Evolutionary conservation across 2,329 filamentous ascomycete species (phyloP).

Genomic region (Fusarium sp.): DNA sequence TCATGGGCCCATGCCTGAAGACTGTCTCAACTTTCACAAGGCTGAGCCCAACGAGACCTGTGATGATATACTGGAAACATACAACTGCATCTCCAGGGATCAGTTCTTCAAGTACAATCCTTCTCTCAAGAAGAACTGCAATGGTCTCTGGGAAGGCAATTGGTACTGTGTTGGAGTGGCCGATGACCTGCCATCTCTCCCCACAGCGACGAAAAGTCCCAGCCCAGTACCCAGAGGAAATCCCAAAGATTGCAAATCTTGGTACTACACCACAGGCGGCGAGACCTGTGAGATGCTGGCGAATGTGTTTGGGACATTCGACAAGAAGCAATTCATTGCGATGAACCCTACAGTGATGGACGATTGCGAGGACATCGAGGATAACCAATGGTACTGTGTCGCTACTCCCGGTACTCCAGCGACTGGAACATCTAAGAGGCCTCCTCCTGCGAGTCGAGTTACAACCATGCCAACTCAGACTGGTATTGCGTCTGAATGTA

Average conservation of each 20-base stretch:
- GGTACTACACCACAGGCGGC: slow-evolving; percentile 1
- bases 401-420: rapidly evolving
- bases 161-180: slow-evolving; percentile 6
- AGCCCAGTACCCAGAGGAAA: not conserved
- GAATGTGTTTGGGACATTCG: not conserved
- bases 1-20: not conserved
- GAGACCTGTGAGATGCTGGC: not conserved
- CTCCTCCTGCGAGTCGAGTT: too few species aligned
- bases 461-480: not conserved
- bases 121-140: not conserved
- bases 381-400: not conserved
- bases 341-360: not conserved
- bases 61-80: not conserved
- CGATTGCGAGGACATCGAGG: rapidly evolving
- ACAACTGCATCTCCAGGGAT: not conserved
- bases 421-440: too few species aligned
- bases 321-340: rapidly evolving
- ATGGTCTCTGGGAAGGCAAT: not conserved
- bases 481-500: rapidly evolving
- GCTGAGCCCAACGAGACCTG: not conserved
- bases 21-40: not conserved
- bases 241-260: not conserved
- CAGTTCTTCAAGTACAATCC: slow-evolving; percentile 16
- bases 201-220: not conserved
- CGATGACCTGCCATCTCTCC: not conserved